Evolutionary conservation across 345 rosid species (phyloP), one percentile per base, ranked within the genome.

Genomic region (Carallia pectinifolia): DNA sequence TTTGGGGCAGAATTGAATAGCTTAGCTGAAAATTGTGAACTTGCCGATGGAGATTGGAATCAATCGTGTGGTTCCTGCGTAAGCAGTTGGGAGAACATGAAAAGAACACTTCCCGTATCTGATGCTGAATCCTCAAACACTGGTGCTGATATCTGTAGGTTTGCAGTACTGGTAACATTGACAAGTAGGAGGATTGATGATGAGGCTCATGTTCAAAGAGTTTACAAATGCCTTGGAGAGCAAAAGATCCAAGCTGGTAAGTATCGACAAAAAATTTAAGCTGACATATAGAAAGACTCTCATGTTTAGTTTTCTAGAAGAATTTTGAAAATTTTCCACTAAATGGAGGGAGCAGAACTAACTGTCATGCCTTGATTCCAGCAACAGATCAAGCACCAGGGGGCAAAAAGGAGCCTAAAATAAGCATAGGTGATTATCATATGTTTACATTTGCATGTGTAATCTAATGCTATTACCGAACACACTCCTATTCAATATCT

Each of bases 151-250:
- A 53, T 76, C 53, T 86, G 89, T 27, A 80, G 85, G 66, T 83
- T 83, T 72, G 77, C 86, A 4, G 79, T 77, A 39, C 54, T 83
- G 62, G 67, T 84, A 17, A 55, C 82, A n/a, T 62, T 80, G 53
- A 85, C 72, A 58, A 80, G 88, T 77, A 63, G 54, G 0, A 64
- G 74, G 73, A 71, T 75, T 66, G 77, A 47, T 56, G 87, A 86
- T 70, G 53, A 72, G 48, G 52, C 58, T 15, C 66, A 64, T 59
- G 73, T 70, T 4, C 50, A 60, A 56, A 68, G 61, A 30, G 56
- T 81, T 67, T 68, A 73, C 53, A 33, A 53, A 64, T 86, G 85
- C 77, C 81, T 82, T 33, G 70, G 73, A 16, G 53, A 53, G 23
- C 72, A 71, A 68, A 71, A 10, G 17, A 30, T 10, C 38, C 18